A percentile compares a stretch with the other conserved stretches of the same genome.
Evolutionary conservation across 116 monocot genomes (phyloP).

Genomic region (Papilionanthe hybrid): DNA sequence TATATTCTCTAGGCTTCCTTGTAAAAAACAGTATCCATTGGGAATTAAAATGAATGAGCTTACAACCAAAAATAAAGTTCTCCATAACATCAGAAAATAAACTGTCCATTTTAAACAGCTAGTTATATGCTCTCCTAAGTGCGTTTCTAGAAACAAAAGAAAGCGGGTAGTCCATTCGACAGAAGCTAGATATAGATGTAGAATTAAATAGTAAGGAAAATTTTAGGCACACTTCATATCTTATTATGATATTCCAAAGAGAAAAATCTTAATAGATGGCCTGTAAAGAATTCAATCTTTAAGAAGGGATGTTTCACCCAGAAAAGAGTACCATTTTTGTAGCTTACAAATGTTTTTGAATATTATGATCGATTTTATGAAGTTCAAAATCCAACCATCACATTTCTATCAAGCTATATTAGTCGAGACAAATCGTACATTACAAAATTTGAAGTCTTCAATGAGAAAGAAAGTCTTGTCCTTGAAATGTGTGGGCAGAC

Average conservation of each 20-base stretch:
- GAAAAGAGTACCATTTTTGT: not conserved
- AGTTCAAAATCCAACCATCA: not conserved
- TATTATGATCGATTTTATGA: not conserved
- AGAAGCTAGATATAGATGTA: not conserved
- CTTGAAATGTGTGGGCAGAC: not conserved
- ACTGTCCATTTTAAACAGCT: not conserved
- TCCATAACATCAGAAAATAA: not conserved
- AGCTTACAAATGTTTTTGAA: not conserved
- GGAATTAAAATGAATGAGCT: not conserved
- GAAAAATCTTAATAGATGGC: not conserved
- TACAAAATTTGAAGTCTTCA: not conserved
- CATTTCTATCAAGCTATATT: not conserved
- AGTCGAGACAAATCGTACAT: not conserved
- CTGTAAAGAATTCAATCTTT: not conserved
- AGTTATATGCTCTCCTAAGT: not conserved
- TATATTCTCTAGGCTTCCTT: not conserved
- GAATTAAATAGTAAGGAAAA: not conserved
- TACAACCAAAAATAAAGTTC: not conserved
- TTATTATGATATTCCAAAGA: not conserved
- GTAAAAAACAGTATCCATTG: not conserved
- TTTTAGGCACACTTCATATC: not conserved
- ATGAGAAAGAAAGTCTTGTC: not conserved
- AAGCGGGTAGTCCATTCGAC: not conserved
- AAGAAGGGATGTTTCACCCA: not conserved
- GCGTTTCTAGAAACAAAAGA: not conserved